phyloP scores from a whole-genome alignment of 2,329 filamentous ascomycete genomes.

The Aciculosporium take region DNA sequence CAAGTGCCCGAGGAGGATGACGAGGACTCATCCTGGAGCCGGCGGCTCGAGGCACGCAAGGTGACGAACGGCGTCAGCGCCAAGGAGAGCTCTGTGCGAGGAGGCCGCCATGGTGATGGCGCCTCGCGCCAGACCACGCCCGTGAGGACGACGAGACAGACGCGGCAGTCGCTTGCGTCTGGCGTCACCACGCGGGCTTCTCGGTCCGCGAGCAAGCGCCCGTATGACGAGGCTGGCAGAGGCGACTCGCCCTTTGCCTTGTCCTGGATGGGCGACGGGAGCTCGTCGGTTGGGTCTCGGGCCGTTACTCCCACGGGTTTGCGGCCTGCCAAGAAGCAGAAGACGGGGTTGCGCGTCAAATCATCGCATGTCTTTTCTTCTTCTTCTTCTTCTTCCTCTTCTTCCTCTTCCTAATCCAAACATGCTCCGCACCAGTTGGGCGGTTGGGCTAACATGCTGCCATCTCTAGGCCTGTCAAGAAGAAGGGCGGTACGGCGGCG shows the following conservation, averaged over 20 bases:
- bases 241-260: conserved; percentile 37
- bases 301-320: conserved; percentile 44
- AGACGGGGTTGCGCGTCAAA: conserved; percentile 50
- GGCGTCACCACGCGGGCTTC: conserved; percentile 28
- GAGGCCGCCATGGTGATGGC: conserved; percentile 15
- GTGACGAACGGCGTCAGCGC: conserved; percentile 23
- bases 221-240: conserved; percentile 40
- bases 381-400: not conserved
- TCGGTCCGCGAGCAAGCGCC: conserved; percentile 37
- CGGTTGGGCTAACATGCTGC: no score
- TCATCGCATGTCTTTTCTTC: conserved; percentile 43
- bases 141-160: conserved; percentile 18
- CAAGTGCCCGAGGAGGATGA: conserved; percentile 17
- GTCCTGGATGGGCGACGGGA: conserved; percentile 32
- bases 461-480: conserved; percentile 57
- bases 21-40: conserved; percentile 19
- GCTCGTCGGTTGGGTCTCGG: conserved; percentile 38
- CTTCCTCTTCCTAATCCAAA: no score
- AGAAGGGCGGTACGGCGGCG: conserved; percentile 53
- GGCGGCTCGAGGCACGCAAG: conserved; percentile 24
- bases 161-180: conserved; percentile 21
- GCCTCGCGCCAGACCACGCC: conserved; percentile 21
- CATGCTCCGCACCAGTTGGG: no score
- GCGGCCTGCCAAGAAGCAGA: conserved; percentile 43
- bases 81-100: conserved; percentile 26